A percentile compares a stretch with the other conserved stretches of the same genome.
These are phyloP conservation scores for Corchorus capsularis DNA, from an alignment of 345 rosid species.

Conservation along the genomic window DNA sequence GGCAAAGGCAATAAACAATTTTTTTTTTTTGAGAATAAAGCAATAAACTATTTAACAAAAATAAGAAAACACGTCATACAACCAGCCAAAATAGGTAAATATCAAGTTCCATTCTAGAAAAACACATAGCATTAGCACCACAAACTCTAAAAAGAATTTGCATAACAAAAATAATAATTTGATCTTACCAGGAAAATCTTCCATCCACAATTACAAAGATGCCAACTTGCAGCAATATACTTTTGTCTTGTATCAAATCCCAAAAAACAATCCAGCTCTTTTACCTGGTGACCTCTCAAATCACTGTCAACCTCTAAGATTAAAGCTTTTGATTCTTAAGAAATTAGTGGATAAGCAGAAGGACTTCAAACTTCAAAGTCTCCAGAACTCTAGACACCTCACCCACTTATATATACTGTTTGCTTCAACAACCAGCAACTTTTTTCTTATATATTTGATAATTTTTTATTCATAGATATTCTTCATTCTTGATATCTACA, in stretches of 20 bases:
- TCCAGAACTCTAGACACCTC: not conserved
- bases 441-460: not conserved
- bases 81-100: not conserved
- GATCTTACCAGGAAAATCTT: slow-evolving; percentile 36
- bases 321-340: slow-evolving; percentile 28
- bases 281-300: not conserved
- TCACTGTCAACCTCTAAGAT: slow-evolving; percentile 28
- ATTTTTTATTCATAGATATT: not conserved
- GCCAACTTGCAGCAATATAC: not conserved
- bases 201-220: slow-evolving; percentile 35
- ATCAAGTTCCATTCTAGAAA: not conserved
- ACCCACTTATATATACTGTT: not conserved
- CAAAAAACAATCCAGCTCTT: not conserved
- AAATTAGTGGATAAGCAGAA: slow-evolving; percentile 33
- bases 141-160: slow-evolving; percentile 13
- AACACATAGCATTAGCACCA: not conserved
- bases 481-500: not conserved
- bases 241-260: not conserved
- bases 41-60: slow-evolving; percentile 19
- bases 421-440: not conserved
- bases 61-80: not conserved
- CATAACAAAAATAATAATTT: not conserved
- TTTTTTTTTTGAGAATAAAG: too few relatives aligned
- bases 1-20: too few relatives aligned
- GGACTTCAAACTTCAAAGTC: not conserved